Base-by-base conservation (phyloP, 2,329 filamentous ascomycete genomes). In the Lithohypha guttulata region DNA sequence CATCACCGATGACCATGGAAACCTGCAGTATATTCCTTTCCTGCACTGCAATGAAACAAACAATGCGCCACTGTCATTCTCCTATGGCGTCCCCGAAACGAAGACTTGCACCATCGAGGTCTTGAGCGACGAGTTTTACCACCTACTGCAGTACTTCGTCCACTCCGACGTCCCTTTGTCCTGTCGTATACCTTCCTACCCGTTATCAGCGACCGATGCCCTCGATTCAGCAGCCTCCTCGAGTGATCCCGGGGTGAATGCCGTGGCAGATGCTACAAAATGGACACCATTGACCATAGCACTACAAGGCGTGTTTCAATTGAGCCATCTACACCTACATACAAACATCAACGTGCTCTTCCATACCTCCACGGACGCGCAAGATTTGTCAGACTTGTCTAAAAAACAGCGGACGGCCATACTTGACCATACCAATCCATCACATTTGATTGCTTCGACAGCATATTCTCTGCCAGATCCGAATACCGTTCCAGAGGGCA, bases 161-260 rank as follows among this genome's bases (percentile, higher is more conserved):
- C 91, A 96, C 70, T 86, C 82, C 66, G 91, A 98, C 63, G 87
- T 86, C 13, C 91, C 91, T 7, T 71, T 96, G 34, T 79, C 85
- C 39, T 98, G 91, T 62, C 87, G 91, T 37, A 75, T 96, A 10
- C 85, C 89, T 19, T 76, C 84, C 0, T 78, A 81, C 6, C 89
- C 89, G 0, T 62, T 75, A 2, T 56, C 62, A 2, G 37, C 46
- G 23, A 39, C 45, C 32, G 27, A 41, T 26, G 32, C 39, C 6
- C 10, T 28, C n/a, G 36, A 38, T 19, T 25, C 39, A 25, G 43
- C 38, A n/a, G 44, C 46, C 21, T 39, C 32, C 18, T 47, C 41
- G 28, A 40, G 11, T 23, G 59, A 61, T n/a, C 34, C 39, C 22
- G 39, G 41, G 17, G 55, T 46, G 45, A 58, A 43, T 48, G 55